phyloP scores from a whole-genome alignment of 2,329 filamentous ascomycete genomes.

The Fusarium globosum region DNA sequence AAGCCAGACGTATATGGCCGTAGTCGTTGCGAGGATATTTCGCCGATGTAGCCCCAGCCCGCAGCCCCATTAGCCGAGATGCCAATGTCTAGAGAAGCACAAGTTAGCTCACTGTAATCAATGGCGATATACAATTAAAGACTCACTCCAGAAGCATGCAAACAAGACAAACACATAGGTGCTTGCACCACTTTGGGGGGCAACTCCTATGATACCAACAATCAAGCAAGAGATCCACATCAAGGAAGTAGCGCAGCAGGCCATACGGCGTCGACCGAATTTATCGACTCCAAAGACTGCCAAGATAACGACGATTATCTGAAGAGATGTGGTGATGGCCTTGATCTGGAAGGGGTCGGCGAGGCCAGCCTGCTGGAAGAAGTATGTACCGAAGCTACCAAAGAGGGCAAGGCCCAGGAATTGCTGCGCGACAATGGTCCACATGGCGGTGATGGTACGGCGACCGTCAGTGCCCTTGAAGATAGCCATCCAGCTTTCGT shows the following conservation, averaged over 20 bases:
- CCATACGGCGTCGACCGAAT: constrained; percentile 20
- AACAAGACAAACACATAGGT: constrained; percentile 22
- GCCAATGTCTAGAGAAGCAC: not conserved
- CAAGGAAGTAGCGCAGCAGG: constrained; percentile 23
- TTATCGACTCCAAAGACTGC: constrained; percentile 27
- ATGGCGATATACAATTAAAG: fast-evolving
- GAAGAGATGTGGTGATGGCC: constrained; percentile 34
- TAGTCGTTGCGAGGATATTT: constrained; percentile 52
- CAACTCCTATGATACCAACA: constrained; percentile 28
- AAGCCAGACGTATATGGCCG: constrained; percentile 49
- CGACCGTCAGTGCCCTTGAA: constrained; percentile 47
- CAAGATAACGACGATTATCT: constrained; percentile 29
- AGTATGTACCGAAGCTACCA: constrained; percentile 63
- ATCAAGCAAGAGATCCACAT: constrained; percentile 10
- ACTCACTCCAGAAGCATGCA: constrained; percentile 27
- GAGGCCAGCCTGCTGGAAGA: constrained; percentile 50
- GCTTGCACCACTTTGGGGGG: constrained; percentile 1
- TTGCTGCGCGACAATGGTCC: constrained; percentile 41
- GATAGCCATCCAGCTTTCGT: constrained; percentile 45
- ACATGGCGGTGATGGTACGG: constrained; percentile 47
- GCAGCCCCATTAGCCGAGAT: constrained; percentile 26
- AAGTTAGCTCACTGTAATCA: not conserved
- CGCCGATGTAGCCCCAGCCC: constrained; percentile 48
- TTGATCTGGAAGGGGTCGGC: constrained; percentile 33
- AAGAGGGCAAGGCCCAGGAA: constrained; percentile 32